These are phyloP conservation scores for Podospora fimiseda DNA, from an alignment of 495 filamentous ascomycete genomes.

Conservation along the genomic window DNA sequence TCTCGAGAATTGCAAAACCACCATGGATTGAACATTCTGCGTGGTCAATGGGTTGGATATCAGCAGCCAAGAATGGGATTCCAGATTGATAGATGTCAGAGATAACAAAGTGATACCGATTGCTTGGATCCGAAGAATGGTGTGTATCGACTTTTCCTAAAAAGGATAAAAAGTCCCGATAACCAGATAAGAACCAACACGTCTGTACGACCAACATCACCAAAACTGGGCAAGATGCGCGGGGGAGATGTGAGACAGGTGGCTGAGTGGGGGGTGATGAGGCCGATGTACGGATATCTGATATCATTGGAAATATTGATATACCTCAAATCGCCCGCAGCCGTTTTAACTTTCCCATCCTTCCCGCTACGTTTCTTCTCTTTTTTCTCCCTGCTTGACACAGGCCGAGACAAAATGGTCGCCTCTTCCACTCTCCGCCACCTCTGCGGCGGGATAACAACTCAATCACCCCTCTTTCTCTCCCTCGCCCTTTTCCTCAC, in stretches of 20 bases:
- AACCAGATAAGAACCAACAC: constrained; percentile 4
- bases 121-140: background rate
- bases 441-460: background rate
- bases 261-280: background rate
- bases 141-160: constrained; percentile 8
- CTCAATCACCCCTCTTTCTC: background rate
- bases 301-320: background rate
- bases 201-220: background rate
- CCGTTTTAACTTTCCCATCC: background rate
- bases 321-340: background rate
- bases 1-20: constrained; percentile 2
- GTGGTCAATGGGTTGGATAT: constrained; percentile 19
- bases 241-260: too few species aligned
- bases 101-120: background rate
- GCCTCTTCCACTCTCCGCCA: background rate
- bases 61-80: background rate
- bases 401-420: too few species aligned
- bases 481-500: background rate
- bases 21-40: constrained; percentile 21
- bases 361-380: too few species aligned
- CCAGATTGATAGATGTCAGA: background rate
- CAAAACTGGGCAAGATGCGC: background rate
- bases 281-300: too few species aligned
- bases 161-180: constrained; percentile 17
- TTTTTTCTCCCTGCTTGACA: too few species aligned